Base-by-base conservation (phyloP, 1,284 basidiomycete genomes). In the Gymnopus androsaceus region DNA sequence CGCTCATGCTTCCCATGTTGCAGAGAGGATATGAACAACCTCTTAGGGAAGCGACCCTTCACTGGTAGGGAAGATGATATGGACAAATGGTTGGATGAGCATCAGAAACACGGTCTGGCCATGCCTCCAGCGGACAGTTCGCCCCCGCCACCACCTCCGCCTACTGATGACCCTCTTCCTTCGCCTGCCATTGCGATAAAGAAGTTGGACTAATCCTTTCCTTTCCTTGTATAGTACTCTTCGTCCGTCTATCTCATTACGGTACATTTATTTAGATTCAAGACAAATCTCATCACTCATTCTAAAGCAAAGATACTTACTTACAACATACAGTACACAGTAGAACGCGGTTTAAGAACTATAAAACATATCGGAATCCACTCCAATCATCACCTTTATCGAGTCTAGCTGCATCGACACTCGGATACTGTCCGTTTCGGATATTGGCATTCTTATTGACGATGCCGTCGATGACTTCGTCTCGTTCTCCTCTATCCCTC, bases 11-110 rank as follows among this genome's bases (percentile, higher is more conserved):
- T 41, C 53, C 45, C 58, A 15, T 38, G 1, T 50, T 48, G 9
- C 57, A 71, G 66, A 19, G 90, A 93, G 79, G 91, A 95, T 66
- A 96, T 95, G 93, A 88, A 93, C 60, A 72, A 80, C 33, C 75
- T 95, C 23, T 81, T 97, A 34, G 94, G 95, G 46, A 88, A 88
- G 64, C 84, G 94, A 45, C 93, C 92, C 15, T 96, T 96, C 69
- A 77, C 75, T 34, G 82, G 84, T 59, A 82, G 83, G 46, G 82
- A 85, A 42, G 94, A 95, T 68, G 93, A 95, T 64, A 95, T 95
- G 93, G 93, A 95, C 75, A 91, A 88, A 69, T 95, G 93, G 87
- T 80, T 95, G 21, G 93, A 95, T 66, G 82, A 87, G 67, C 82
- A 91, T 66, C 79, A 79, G 44, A 72, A 72, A 46, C 74, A 74